Conservation (phyloP, 2,329 filamentous ascomycete species). For the Colletotrichum euphorbiae region DNA sequence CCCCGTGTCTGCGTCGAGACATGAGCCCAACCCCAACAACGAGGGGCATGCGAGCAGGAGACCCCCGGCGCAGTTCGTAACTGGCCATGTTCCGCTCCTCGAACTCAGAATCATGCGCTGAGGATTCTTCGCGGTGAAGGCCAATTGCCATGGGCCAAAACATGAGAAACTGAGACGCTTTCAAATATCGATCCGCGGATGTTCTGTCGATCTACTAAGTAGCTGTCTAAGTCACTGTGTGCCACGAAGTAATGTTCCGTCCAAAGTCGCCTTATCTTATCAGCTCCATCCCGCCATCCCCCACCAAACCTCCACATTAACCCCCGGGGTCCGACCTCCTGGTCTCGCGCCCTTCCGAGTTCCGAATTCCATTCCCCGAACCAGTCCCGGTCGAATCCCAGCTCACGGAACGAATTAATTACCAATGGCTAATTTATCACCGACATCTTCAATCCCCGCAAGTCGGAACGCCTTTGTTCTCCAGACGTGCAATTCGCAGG, state of each 20-base stretch:
- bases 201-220: not conserved
- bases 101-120: conserved; percentile 10
- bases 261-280: conserved; percentile 25
- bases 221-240: not conserved
- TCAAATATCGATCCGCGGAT: conserved; percentile 11
- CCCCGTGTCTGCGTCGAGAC: conserved; percentile 31
- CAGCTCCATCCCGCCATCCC: conserved; percentile 1
- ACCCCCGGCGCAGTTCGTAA: not conserved
- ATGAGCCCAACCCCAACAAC: conserved; percentile 32
- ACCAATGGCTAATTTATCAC: conserved; percentile 7
- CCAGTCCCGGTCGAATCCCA: conserved; percentile 1
- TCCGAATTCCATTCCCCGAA: conserved; percentile 35
- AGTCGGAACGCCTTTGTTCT: not conserved
- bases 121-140: conserved; percentile 3
- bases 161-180: not conserved
- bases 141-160: not conserved
- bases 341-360: conserved; percentile 22
- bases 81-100: conserved; percentile 6
- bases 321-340: not conserved
- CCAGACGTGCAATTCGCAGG: not conserved
- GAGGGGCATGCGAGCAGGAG: conserved; percentile 14
- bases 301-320: conserved; percentile 9
- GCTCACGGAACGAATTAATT: conserved; percentile 23
- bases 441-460: not conserved
- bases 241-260: conserved; percentile 1